Base-by-base conservation (phyloP, 768 basidiomycete species). In the Multifurca ochricompacta region DNA sequence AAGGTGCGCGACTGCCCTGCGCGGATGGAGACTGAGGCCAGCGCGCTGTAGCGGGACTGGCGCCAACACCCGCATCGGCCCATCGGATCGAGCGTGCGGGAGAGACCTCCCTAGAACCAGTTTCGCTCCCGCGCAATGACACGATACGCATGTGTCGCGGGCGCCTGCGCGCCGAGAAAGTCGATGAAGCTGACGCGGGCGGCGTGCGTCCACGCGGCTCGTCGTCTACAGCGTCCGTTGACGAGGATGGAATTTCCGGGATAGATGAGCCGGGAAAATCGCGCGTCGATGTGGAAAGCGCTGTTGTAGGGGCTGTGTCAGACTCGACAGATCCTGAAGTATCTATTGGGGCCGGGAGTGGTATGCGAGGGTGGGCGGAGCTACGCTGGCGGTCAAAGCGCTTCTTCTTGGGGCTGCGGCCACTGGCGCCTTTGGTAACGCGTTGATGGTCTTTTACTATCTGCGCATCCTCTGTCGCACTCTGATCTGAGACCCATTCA, bases 401-500 rank as follows among this genome's bases (percentile, higher is more conserved):
- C 25, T 30, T 31, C 40, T 37, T 31, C 41, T 34, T 52, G 51
- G 54, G 47, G 49, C 31, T 23, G 49, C 50, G 42, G 59, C 43
- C 31, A 56, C 60, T 25, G 60, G 53, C 32, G 49, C 30, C 6
- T 55, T 46, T 30, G 18, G 35, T 10, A 3, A 25, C 10, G 2
- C 34, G 48, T 27, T 25, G 36, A 27, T 34, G 28, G 10, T 11
- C 43, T 10, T 18, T 44, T 27, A 23, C 43, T 3, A 19, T 21
- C 5, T 18, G 21, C 10, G 56, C 45, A 2, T 54, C 49, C 25
- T 61, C 59, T 21, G 60, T 66, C 21, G 65, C 63, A 52, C 74
- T 76, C 21, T 64, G 69, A 44, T 87, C 85, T 6, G 83, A 85
- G 16, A 75, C 74, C 83, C 82, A 85, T 2, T 74, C 81, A 55